Evolutionary conservation across 139 green algal species (phyloP), one percentile per base, ranked within the genome.

Genomic region (Tetradesmus obliquus): DNA sequence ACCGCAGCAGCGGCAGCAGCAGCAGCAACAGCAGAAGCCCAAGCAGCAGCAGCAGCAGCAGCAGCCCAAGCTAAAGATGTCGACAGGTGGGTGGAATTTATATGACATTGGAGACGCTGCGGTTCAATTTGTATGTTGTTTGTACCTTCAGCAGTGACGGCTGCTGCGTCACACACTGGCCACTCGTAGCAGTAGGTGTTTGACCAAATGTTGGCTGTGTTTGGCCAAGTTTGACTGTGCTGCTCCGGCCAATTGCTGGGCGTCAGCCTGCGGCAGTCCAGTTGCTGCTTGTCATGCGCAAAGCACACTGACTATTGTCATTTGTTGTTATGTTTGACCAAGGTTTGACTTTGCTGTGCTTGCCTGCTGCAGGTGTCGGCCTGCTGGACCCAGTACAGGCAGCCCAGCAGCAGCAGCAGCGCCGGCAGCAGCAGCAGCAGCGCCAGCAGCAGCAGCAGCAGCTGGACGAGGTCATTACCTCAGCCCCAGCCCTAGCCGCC

Each of bases 21-120:
- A 86, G 79, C 57, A 69, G 13, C 6, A 80, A 9, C 7, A 58
- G 32, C 13, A 79, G 24, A 53, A 86, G 57, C 55, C 32, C 13
- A 45, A 79, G 55, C 76, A 86, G 9, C 55, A 86, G 76, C 2
- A 87, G 58, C n/a, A 57, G 55, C 51, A 62, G 51, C 17, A 66
- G 8, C 60, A 86, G 55, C 53, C 5, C 4, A 76, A 86, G 76
- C 55, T 20, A n/a, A 91, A 87, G 71, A 72, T 91, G 55, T 91
- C 88, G 2, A 91, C 88, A 62, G 88, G 88, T 90, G 24, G 0
- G 84, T 7, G 72, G 20, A 7, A 81, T 45, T 45, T 45, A 0
- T 45, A 45, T 45, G 32, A 45, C 32, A 45, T 45, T 45, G 32
- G 32, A 45, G 32, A 45, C 32, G 32, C 32, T 45, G 32, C 32